Evolutionary conservation across 2,329 filamentous ascomycete genomes (phyloP), one percentile per base, ranked within the genome.

Genomic region (Pseudogymnoascus sp.): DNA sequence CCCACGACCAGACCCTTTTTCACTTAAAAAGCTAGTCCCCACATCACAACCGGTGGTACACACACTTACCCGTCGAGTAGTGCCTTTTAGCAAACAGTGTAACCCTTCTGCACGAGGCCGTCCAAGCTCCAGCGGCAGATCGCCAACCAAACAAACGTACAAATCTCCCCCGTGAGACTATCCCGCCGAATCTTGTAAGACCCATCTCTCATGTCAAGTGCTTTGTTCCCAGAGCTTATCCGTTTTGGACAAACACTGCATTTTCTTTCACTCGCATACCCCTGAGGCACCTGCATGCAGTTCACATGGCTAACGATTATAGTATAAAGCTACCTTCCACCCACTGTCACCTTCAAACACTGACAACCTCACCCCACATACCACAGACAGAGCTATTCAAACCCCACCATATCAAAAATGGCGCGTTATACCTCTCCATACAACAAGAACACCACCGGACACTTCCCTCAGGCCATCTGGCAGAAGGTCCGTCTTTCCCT

Each of bases 61-160:
- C 51, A 57, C 51, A 57, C 51, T 57, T 57, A 57, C 51, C 51
- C n/a, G n/a, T 57, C n/a, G 51, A 57, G 51, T 57, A 34, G 51
- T 57, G 51, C 51, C 51, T 19, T 19, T 31, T 34, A 57, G n/a
- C 51, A 57, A 57, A 57, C 51, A 57, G 51, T 57, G 51, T 57
- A 34, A 57, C 25, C 28, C 51, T 57, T 57, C 51, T 57, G 28
- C 51, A 57, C 51, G 51, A 57, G 51, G 51, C 51, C 51, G 51
- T 34, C 28, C 51, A 57, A 57, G 51, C 51, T 57, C 51, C n/a
- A 34, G 5, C n/a, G 4, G 51, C 28, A 34, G 8, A 57, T 34
- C 51, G 28, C 51, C 51, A 57, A 57, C 25, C 51, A 34, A 21
- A 34, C 51, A 34, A 57, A 19, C 28, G 28, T 57, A 57, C 51